A percentile compares a stretch with the other conserved stretches of the same genome.
phyloP scores from a whole-genome alignment of 148 eudicot species.

The Tetragonia tetragonoides region DNA sequence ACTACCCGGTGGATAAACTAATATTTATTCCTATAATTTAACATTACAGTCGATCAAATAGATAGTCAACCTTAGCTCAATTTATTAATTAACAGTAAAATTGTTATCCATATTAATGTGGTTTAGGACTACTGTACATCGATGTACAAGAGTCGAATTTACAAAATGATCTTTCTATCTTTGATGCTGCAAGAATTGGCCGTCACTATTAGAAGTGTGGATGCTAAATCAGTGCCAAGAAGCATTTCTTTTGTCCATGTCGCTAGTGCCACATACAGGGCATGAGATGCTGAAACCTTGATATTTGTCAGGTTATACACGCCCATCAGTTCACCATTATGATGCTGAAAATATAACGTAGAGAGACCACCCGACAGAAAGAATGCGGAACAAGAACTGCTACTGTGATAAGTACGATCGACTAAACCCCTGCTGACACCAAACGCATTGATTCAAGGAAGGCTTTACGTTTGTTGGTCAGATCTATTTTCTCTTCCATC shows the following conservation, averaged over 20 bases:
- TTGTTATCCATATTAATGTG: neutral
- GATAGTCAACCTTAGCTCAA: no score
- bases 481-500: constrained; percentile 76
- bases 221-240: neutral
- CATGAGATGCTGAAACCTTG: neutral
- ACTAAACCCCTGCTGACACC: constrained; percentile 39
- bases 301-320: neutral
- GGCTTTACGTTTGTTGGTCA: constrained; percentile 70
- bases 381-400: neutral
- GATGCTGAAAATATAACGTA: neutral
- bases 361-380: neutral
- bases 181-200: neutral
- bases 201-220: no score
- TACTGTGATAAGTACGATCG: neutral
- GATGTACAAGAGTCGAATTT: constrained; percentile 5
- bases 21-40: no score
- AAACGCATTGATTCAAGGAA: constrained; percentile 69
- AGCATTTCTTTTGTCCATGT: neutral
- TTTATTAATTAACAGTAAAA: neutral
- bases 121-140: neutral
- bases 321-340: neutral
- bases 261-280: neutral
- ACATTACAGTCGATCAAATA: no score
- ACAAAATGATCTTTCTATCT: neutral
- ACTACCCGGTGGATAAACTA: no score